phyloP scores from a whole-genome alignment of 2,329 filamentous ascomycete species.

The Talaromyces albobiverticillius region DNA sequence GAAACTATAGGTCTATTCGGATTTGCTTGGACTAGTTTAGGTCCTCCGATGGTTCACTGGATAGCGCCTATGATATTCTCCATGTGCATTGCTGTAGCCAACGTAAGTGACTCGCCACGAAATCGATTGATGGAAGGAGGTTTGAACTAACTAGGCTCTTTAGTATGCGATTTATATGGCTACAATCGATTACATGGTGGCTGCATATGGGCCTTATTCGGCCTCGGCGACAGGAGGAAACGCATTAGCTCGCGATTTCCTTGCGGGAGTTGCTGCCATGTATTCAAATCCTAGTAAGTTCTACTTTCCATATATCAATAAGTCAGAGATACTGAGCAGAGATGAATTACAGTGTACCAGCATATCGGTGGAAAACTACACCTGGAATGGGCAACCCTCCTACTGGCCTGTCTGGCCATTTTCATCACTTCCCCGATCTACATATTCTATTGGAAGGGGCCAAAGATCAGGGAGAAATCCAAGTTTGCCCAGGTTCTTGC shows the following conservation, averaged over 20 bases:
- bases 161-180: slow-evolving; percentile 57
- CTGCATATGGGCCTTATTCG: slow-evolving; percentile 61
- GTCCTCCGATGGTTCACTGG: slow-evolving; percentile 56
- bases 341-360: slow-evolving; percentile 33
- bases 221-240: slow-evolving; percentile 66
- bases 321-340: background rate
- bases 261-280: slow-evolving; percentile 60
- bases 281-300: slow-evolving; percentile 52
- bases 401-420: slow-evolving; percentile 60
- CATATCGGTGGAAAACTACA: slow-evolving; percentile 52
- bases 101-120: slow-evolving; percentile 37
- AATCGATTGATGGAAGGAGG: background rate
- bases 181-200: slow-evolving; percentile 67
- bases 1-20: slow-evolving; percentile 59
- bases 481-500: slow-evolving; percentile 63
- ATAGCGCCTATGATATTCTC: slow-evolving; percentile 61
- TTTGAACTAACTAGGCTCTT: background rate
- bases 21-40: slow-evolving; percentile 59
- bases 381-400: slow-evolving; percentile 57
- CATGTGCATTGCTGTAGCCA: slow-evolving; percentile 59
- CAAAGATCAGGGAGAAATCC: slow-evolving; percentile 55
- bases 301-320: slow-evolving; percentile 1
- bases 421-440: slow-evolving; percentile 63
- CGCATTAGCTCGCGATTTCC: slow-evolving; percentile 61
- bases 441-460: slow-evolving; percentile 63